Conservation (phyloP, 2,329 filamentous ascomycete species). For the Amylocarpus encephaloides region DNA sequence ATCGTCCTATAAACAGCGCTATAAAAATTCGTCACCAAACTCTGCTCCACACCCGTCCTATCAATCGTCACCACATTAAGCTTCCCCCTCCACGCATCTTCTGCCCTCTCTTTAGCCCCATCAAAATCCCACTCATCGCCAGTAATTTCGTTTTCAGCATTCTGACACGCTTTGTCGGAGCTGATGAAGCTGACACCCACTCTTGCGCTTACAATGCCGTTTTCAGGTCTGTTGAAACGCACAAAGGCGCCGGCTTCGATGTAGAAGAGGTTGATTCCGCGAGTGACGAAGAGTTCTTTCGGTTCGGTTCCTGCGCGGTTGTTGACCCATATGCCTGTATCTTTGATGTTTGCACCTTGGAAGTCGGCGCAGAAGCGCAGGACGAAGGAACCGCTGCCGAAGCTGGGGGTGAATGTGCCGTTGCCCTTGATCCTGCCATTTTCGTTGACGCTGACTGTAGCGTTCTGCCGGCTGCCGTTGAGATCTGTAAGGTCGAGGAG, state of each 20-base stretch:
- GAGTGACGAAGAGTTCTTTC: constrained; percentile 45
- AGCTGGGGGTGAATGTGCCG: constrained; percentile 57
- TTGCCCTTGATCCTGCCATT: constrained; percentile 58
- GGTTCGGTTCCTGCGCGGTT: constrained; percentile 44
- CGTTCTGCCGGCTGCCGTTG: constrained; percentile 51
- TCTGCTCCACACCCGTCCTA: constrained; percentile 42
- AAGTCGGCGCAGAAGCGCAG: constrained; percentile 66
- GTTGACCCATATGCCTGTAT: constrained; percentile 56
- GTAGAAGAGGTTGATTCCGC: constrained; percentile 38
- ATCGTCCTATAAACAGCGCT: constrained; percentile 64
- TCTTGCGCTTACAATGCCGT: constrained; percentile 50
- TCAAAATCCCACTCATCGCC: constrained; percentile 52
- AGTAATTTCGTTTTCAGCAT: constrained; percentile 62
- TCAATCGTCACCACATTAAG: constrained; percentile 52
- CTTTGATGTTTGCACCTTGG: constrained; percentile 47
- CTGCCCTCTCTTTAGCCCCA: constrained; percentile 44
- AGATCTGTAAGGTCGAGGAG: constrained; percentile 61
- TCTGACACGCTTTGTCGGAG: constrained; percentile 56
- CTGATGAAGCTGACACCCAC: constrained; percentile 67
- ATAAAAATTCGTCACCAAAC: constrained; percentile 58
- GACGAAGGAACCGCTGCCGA: constrained; percentile 54
- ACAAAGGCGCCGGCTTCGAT: constrained; percentile 29
- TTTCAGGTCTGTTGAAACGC: constrained; percentile 47
- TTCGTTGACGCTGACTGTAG: constrained; percentile 46
- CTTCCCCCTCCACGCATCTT: constrained; percentile 54